phyloP scores from a whole-genome alignment of 306 rosid genomes.

The Mucuna pruriens region DNA sequence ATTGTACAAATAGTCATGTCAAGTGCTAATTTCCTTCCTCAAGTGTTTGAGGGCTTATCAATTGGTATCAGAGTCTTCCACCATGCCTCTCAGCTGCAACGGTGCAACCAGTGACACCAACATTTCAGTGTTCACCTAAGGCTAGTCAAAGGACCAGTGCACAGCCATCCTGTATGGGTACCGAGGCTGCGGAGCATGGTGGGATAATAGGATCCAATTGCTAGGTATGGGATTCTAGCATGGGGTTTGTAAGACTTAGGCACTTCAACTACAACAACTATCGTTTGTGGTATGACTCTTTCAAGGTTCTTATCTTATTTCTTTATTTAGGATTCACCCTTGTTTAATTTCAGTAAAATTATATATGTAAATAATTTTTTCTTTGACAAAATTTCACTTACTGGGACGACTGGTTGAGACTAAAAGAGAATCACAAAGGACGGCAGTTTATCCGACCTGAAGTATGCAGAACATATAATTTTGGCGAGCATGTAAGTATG shows the following conservation, averaged over 20 bases:
- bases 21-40: neutral
- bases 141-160: neutral
- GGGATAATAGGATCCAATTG: too few species aligned
- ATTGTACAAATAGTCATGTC: neutral
- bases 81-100: neutral
- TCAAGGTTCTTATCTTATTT: neutral
- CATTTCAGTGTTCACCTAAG: neutral
- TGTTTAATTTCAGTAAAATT: slow-evolving; percentile 38
- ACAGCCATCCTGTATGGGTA: neutral
- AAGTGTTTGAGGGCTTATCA: too few species aligned
- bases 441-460: slow-evolving; percentile 95
- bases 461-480: slow-evolving; percentile 97
- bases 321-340: neutral
- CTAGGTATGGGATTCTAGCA: too few species aligned
- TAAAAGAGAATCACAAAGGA: slow-evolving; percentile 82
- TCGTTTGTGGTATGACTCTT: neutral
- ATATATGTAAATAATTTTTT: slow-evolving; percentile 42
- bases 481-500: slow-evolving; percentile 87
- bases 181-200: too few species aligned
- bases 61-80: neutral
- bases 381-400: slow-evolving; percentile 87
- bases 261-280: neutral
- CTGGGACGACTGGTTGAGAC: slow-evolving; percentile 99
- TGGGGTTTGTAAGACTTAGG: neutral
- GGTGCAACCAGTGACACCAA: neutral